These are phyloP conservation scores for Avena atlantica DNA, from an alignment of 176 grass and related monocot species.

Conservation along the genomic window DNA sequence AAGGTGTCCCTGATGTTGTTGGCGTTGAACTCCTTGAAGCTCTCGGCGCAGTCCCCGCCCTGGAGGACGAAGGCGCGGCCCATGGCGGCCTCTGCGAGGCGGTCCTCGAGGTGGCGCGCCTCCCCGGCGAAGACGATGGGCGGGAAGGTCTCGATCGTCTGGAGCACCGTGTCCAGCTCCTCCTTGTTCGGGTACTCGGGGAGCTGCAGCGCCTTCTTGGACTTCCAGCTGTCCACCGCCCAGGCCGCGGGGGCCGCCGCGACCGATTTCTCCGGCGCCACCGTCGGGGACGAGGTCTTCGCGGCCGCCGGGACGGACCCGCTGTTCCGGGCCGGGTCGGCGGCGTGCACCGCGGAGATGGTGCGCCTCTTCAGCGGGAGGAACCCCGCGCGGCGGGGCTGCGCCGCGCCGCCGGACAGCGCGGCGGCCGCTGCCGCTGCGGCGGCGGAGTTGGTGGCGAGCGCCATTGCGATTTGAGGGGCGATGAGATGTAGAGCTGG, in stretches of 20 bases:
- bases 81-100: slow-evolving; percentile 84
- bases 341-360: slow-evolving; percentile 68
- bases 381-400: slow-evolving; percentile 41
- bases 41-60: slow-evolving; percentile 96
- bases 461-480: slow-evolving; percentile 48
- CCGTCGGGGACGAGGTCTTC: slow-evolving; percentile 47
- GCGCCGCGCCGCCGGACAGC: slow-evolving; percentile 13
- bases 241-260: slow-evolving; percentile 41
- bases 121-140: slow-evolving; percentile 93
- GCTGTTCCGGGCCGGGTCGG: slow-evolving; percentile 65
- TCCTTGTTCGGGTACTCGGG: slow-evolving; percentile 91
- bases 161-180: slow-evolving; percentile 71
- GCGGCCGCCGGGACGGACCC: slow-evolving; percentile 47
- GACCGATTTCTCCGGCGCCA: slow-evolving; percentile 27
- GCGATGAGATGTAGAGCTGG: background rate
- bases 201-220: slow-evolving; percentile 88
- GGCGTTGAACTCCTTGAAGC: slow-evolving; percentile 99
- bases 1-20: slow-evolving; percentile 99
- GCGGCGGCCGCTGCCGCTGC: slow-evolving; percentile 46
- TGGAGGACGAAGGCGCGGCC: slow-evolving; percentile 92
- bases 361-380: slow-evolving; percentile 51
- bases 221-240: slow-evolving; percentile 83
- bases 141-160: slow-evolving; percentile 91
- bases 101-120: slow-evolving; percentile 86
- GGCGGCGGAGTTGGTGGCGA: slow-evolving; percentile 59